Conservation (phyloP, 2,329 filamentous ascomycete genomes). For the Fusarium tuaranense region DNA sequence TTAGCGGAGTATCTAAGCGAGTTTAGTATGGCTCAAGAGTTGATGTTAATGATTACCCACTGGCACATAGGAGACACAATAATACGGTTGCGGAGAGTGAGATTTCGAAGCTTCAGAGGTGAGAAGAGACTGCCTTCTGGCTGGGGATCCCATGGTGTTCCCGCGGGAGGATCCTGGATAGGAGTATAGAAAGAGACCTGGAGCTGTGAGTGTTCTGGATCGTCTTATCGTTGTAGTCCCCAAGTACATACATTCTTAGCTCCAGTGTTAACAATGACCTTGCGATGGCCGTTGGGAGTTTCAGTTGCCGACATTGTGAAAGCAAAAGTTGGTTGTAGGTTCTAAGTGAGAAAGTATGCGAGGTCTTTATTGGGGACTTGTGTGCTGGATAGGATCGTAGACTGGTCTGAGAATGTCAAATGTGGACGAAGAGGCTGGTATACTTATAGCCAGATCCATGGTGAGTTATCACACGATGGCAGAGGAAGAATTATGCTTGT, state of each 20-base stretch:
- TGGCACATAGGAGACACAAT: constrained; percentile 62
- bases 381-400: neutral
- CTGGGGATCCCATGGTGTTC: constrained; percentile 40
- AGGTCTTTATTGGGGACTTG: neutral
- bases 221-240: neutral
- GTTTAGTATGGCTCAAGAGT: neutral
- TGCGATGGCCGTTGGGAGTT: constrained; percentile 2
- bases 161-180: constrained; percentile 40
- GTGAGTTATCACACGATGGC: neutral
- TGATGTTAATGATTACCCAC: constrained; percentile 39
- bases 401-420: neutral
- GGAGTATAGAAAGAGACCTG: constrained; percentile 43
- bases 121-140: constrained; percentile 52
- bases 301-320: constrained; percentile 20
- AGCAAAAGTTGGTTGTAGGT: neutral
- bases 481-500: neutral
- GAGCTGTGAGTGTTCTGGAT: neutral
- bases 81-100: constrained; percentile 60
- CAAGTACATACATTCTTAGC: constrained; percentile 30
- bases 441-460: neutral
- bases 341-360: neutral
- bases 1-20: constrained; percentile 48
- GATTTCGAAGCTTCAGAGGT: constrained; percentile 56
- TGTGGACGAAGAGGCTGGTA: neutral
- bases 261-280: constrained; percentile 34